A percentile compares a stretch with the other conserved stretches of the same genome.
Conservation (phyloP, 2,329 filamentous ascomycete genomes). For the Taxawa tesnikishii region DNA sequence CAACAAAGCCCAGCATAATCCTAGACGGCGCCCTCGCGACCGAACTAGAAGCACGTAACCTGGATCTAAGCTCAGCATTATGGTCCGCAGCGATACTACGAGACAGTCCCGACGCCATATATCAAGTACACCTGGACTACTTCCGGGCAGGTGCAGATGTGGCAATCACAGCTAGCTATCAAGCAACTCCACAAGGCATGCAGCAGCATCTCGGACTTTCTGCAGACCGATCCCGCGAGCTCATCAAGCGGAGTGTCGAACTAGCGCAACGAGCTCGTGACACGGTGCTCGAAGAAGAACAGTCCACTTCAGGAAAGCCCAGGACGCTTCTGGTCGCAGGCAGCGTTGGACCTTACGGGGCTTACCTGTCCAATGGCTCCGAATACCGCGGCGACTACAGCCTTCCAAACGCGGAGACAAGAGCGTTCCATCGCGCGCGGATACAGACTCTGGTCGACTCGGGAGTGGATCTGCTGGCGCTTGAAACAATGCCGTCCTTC, state of each 20-base stretch:
- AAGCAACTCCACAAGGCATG: conserved; percentile 31
- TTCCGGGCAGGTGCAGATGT: conserved; percentile 32
- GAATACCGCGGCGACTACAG: conserved; percentile 34
- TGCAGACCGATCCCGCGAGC: conserved; percentile 18
- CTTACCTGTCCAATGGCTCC: conserved; percentile 32
- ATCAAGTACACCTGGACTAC: conserved; percentile 31
- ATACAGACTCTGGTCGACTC: conserved; percentile 28
- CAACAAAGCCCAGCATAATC: conserved; percentile 17
- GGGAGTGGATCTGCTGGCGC: conserved; percentile 30
- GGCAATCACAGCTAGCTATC: conserved; percentile 35
- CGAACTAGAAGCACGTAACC: conserved; percentile 31
- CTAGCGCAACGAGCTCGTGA: conserved; percentile 26
- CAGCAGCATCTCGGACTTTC: conserved; percentile 22
- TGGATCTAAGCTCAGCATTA: conserved; percentile 28
- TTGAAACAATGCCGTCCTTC: conserved; percentile 32
- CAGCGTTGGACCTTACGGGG: conserved; percentile 35
- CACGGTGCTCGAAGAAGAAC: conserved; percentile 1
- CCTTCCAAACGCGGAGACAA: conserved; percentile 17
- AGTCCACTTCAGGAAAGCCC: not conserved
- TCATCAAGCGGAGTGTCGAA: conserved; percentile 28
- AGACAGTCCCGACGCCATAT: conserved; percentile 27
- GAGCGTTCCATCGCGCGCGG: conserved; percentile 30
- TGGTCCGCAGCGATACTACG: conserved; percentile 33
- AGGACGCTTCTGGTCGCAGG: conserved; percentile 27
- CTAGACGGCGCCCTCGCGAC: conserved; percentile 37